Percentiles rank a stretch among this genome's conserved stretches.
phyloP scores from a whole-genome alignment of 805 yeast genomes.

The Metschnikowia kofuensis region DNA sequence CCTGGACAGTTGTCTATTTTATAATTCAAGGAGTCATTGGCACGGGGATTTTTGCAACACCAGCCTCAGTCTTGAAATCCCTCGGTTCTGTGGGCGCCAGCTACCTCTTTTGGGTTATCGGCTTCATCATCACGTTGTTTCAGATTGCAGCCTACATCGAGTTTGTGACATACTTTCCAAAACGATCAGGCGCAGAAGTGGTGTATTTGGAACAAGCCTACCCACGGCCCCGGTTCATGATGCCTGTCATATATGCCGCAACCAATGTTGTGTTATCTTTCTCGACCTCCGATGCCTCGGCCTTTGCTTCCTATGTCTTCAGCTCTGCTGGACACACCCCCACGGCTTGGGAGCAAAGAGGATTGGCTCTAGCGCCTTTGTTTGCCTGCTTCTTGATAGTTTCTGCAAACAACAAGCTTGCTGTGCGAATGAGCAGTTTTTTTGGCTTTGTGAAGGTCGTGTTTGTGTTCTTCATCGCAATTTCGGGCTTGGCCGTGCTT shows the following conservation, averaged over 20 bases:
- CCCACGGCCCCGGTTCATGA: conserved; percentile 31
- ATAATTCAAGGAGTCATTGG: conserved; percentile 71
- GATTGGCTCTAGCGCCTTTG: conserved; percentile 32
- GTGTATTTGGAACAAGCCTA: conserved; percentile 39
- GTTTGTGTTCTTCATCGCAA: conserved; percentile 29
- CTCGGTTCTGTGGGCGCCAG: conserved; percentile 44
- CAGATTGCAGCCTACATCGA: conserved; percentile 40
- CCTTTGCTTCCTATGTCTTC: conserved; percentile 33
- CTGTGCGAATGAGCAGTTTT: conserved; percentile 29
- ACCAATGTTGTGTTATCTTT: conserved; percentile 35
- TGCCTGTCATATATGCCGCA: conserved; percentile 39
- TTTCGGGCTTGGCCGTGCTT: conserved; percentile 35
- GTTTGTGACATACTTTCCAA: conserved; percentile 36
- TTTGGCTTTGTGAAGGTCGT: conserved; percentile 36
- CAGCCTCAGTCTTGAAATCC: conserved; percentile 51
- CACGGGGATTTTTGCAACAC: conserved; percentile 73
- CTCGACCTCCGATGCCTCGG: conserved; percentile 35
- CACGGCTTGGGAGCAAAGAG: conserved; percentile 35
- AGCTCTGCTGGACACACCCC: conserved; percentile 29
- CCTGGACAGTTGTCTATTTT: conserved; percentile 54
- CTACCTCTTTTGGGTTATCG: conserved; percentile 41
- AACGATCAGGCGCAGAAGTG: conserved; percentile 38
- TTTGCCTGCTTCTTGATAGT: conserved; percentile 22
- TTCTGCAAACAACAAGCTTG: conserved; percentile 24
- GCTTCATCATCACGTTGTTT: conserved; percentile 38